These are phyloP conservation scores for Amniculicola lignicola DNA, from an alignment of 495 filamentous ascomycete species.

Conservation along the genomic window DNA sequence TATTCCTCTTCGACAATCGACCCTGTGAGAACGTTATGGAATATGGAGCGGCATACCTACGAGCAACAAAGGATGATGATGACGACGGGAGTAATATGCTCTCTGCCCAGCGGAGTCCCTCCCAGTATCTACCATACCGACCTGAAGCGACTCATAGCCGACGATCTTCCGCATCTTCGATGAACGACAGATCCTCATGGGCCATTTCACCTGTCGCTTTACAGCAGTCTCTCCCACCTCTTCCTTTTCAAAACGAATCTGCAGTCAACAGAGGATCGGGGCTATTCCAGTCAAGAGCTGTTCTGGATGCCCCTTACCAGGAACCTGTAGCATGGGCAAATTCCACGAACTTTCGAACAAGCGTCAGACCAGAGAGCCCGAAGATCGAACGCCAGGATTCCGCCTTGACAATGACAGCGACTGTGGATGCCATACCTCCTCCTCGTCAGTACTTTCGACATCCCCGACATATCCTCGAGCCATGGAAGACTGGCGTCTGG, in stretches of 20 bases:
- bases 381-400: slow-evolving; percentile 5
- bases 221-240: slow-evolving; percentile 2
- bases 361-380: not conserved
- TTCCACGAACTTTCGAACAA: slow-evolving; percentile 11
- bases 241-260: not conserved
- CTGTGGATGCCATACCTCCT: not conserved
- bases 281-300: slow-evolving; percentile 19
- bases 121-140: slow-evolving; percentile 19
- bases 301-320: slow-evolving; percentile 16
- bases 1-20: not conserved
- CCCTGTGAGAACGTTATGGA: slow-evolving; percentile 1
- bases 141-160: slow-evolving; percentile 2
- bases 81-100: slow-evolving; percentile 21
- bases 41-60: slow-evolving; percentile 16
- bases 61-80: not conserved
- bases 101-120: slow-evolving; percentile 1
- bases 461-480: slow-evolving; percentile 18
- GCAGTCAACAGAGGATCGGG: not conserved
- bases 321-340: slow-evolving; percentile 23
- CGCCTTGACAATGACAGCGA: not conserved
- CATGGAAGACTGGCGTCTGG: slow-evolving; percentile 24
- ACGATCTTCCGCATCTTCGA: not conserved
- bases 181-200: not conserved
- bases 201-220: slow-evolving; percentile 2
- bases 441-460: slow-evolving; percentile 11